Conservation (phyloP, 306 rosid genomes). For the Glycine latifolia region DNA sequence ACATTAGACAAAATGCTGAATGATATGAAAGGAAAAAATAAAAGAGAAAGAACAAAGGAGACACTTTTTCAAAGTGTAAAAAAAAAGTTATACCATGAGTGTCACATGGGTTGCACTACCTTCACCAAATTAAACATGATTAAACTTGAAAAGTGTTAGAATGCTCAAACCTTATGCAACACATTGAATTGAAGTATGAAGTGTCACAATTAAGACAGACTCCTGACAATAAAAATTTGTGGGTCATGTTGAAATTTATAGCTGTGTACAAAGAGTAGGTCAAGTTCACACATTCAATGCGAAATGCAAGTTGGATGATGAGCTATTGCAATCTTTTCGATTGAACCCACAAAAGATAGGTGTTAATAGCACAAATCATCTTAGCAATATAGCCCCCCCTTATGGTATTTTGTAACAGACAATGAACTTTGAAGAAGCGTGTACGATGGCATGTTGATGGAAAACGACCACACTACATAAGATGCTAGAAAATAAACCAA, state of each 20-base stretch:
- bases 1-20: background rate
- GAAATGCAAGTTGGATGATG: background rate
- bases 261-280: conserved; percentile 35
- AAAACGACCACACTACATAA: conserved; percentile 59
- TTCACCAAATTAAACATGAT: conserved; percentile 1
- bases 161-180: conserved; percentile 38
- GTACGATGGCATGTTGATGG: conserved; percentile 49
- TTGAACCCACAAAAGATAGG: too few relatives aligned
- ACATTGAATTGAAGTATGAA: conserved; percentile 43
- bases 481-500: conserved; percentile 21
- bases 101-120: too few relatives aligned
- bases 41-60: too few relatives aligned
- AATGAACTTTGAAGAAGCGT: conserved; percentile 44
- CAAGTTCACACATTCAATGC: conserved; percentile 51
- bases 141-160: conserved; percentile 16
- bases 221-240: conserved; percentile 44
- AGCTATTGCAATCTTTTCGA: too few relatives aligned
- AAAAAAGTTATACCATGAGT: too few relatives aligned
- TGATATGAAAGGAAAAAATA: background rate
- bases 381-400: too few relatives aligned
- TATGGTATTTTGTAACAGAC: conserved; percentile 37
- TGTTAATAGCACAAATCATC: too few relatives aligned
- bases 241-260: conserved; percentile 57
- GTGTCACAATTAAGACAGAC: conserved; percentile 40
- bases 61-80: too few relatives aligned